phyloP scores from a whole-genome alignment of 441 rosid genomes.

The Croton laevigatus region DNA sequence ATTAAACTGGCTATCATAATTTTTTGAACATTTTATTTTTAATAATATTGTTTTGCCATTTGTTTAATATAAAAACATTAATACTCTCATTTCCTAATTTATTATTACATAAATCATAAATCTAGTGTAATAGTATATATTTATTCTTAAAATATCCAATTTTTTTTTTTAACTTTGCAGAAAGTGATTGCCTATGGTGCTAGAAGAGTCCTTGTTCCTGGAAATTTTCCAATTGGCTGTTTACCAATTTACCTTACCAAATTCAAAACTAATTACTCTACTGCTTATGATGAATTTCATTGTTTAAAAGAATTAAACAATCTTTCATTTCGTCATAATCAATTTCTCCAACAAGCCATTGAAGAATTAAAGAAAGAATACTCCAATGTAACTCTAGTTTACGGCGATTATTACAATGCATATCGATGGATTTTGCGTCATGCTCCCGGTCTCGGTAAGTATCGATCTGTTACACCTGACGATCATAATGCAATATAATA shows the following conservation, averaged over 20 bases:
- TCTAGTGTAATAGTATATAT: too few species aligned
- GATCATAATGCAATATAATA: too few species aligned
- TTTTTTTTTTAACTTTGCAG: not conserved
- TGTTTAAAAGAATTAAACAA: slow-evolving; percentile 7
- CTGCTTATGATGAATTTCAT: not conserved
- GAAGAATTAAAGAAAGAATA: not conserved
- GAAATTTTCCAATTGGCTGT: slow-evolving; percentile 7
- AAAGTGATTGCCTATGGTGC: slow-evolving; percentile 9
- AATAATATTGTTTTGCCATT: too few species aligned
- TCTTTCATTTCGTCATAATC: slow-evolving; percentile 1
- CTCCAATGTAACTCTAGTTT: not conserved
- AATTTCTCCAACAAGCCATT: slow-evolving; percentile 8
- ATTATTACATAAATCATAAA: too few species aligned
- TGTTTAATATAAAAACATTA: too few species aligned
- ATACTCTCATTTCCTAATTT: too few species aligned
- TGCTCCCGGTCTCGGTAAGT: not conserved
- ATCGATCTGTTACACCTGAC: too few species aligned
- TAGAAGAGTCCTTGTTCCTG: slow-evolving; percentile 5
- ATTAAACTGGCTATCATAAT: too few species aligned
- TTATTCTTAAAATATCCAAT: not conserved
- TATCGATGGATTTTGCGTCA: slow-evolving; percentile 1
- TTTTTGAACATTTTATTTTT: too few species aligned
- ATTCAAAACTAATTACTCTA: not conserved
- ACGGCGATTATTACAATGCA: slow-evolving; percentile 13
- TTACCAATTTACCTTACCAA: slow-evolving; percentile 5